Percentiles rank a stretch among this genome's conserved stretches.
Conservation (phyloP, 2,329 filamentous ascomycete species). For the Epichloe elymi region DNA sequence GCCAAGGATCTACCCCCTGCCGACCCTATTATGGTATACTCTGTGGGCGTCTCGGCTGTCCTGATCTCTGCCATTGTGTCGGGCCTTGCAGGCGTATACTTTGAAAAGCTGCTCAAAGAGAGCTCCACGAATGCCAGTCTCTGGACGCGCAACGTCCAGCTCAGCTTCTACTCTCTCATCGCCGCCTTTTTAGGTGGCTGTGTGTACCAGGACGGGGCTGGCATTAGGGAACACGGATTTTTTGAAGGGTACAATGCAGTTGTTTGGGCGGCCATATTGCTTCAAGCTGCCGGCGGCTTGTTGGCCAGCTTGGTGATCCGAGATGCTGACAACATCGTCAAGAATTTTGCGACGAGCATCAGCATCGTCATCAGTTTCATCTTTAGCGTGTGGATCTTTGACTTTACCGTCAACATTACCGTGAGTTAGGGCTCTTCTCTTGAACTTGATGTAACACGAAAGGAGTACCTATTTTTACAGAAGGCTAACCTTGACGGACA, state of each 20-base stretch:
- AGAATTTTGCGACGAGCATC: conserved; percentile 86
- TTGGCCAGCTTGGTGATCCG: conserved; percentile 39
- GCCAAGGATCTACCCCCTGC: conserved; percentile 40
- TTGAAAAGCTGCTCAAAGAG: conserved; percentile 86
- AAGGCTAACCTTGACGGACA: conserved; percentile 22
- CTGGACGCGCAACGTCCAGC: conserved; percentile 90
- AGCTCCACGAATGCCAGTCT: conserved; percentile 62
- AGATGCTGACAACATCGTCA: conserved; percentile 58
- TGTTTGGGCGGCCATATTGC: conserved; percentile 72
- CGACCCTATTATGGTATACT: conserved; percentile 54
- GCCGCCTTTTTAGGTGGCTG: conserved; percentile 79
- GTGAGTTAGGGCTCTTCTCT: conserved; percentile 38
- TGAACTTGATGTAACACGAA: neutral
- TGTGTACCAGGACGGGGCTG: conserved; percentile 71
- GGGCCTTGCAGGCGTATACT: conserved; percentile 73
- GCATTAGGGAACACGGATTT: conserved; percentile 74
- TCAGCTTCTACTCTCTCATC: conserved; percentile 89
- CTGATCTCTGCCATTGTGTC: conserved; percentile 67
- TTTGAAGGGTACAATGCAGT: conserved; percentile 90
- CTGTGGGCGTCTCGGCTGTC: conserved; percentile 66
- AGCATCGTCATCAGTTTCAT: conserved; percentile 81
- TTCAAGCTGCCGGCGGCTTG: conserved; percentile 76
- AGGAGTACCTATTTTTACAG: neutral
- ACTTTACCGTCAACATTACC: conserved; percentile 57
- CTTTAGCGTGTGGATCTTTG: conserved; percentile 75